Base-by-base conservation (phyloP, 345 rosid genomes). In the Leavenworthia alabamica region DNA sequence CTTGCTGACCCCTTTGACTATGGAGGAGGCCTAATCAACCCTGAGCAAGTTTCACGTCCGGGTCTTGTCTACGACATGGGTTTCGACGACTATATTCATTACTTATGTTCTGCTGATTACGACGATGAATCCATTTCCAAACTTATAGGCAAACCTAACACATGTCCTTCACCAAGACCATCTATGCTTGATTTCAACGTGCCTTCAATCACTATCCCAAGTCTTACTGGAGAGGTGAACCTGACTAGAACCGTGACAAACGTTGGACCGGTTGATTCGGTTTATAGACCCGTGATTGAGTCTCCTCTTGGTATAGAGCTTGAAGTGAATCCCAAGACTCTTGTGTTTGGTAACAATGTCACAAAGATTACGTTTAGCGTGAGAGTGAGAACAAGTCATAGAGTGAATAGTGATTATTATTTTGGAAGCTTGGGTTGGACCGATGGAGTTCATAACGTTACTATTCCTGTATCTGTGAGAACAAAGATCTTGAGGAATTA, bases 21-120 rank as follows among this genome's bases (percentile, higher is more conserved):
- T 14, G 96, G 96, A 55, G 86, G 90, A 15, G 92, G 92, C 13
- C 68, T 75, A 5, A 72, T 64, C 28, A 78, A 80, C 55, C 90
- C 86, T 1, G 81, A 73, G 31, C 71, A 51, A 4, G 93, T 81
- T 15, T 68, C 76, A 22, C 45, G 76, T 27, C 93, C 90, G 1
- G 93, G 90, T 14, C 80, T 89, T 12, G 55, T 83, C 14, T 88
- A 83, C n/a, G 85, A 83, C 60, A 76, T 80, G 74, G 79, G 67
- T 13, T 27, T 49, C 12, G 31, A 74, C 3, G 90, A 83, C 49
- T 86, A 82, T 65, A 24, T 78, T 7, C 63, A 78, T 46, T 86
- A 86, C 62, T 81, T 86, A 3, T 85, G 93, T 44, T 71, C 70
- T 4, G 79, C 80, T 2, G 72, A 68, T 1, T 89, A 89, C 70